Conservation (phyloP, 139 green algal species). For the Microglena sp. region DNA sequence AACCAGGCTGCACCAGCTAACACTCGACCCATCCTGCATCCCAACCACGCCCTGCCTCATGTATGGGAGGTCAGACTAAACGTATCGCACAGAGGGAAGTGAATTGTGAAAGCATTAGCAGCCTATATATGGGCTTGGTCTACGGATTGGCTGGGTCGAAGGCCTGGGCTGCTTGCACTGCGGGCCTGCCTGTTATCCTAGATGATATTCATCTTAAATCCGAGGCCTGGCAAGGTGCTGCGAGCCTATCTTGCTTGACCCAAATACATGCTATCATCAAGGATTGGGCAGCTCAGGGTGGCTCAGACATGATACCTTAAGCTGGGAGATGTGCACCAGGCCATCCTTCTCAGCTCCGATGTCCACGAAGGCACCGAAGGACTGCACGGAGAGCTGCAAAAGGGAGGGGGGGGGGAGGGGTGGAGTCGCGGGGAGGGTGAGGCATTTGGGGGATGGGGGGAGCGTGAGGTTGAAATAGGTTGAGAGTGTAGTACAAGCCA, state of each 20-base stretch:
- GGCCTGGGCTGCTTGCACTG: neutral
- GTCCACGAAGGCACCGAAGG: conserved; percentile 91
- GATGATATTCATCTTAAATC: neutral
- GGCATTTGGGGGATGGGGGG: neutral
- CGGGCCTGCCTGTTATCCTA: neutral
- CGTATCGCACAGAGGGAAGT: too few relatives aligned
- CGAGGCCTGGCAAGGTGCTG: neutral
- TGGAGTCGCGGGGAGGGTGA: neutral
- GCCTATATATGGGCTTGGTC: neutral
- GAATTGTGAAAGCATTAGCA: too few relatives aligned
- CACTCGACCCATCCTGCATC: neutral
- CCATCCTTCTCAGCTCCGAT: conserved; percentile 73
- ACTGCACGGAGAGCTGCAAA: conserved; percentile 42
- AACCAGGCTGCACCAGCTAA: neutral
- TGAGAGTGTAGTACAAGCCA: neutral
- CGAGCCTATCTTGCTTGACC: neutral
- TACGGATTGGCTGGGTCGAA: neutral
- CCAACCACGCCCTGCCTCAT: too few relatives aligned
- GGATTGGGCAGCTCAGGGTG: neutral
- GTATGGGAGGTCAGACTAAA: too few relatives aligned
- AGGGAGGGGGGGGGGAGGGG: neutral
- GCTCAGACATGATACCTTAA: conserved; percentile 40
- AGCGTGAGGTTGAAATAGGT: too few relatives aligned
- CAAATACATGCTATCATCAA: neutral
- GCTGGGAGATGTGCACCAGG: conserved; percentile 92